phyloP scores from a whole-genome alignment of 768 basidiomycete species.

The Suillus clintonianus region DNA sequence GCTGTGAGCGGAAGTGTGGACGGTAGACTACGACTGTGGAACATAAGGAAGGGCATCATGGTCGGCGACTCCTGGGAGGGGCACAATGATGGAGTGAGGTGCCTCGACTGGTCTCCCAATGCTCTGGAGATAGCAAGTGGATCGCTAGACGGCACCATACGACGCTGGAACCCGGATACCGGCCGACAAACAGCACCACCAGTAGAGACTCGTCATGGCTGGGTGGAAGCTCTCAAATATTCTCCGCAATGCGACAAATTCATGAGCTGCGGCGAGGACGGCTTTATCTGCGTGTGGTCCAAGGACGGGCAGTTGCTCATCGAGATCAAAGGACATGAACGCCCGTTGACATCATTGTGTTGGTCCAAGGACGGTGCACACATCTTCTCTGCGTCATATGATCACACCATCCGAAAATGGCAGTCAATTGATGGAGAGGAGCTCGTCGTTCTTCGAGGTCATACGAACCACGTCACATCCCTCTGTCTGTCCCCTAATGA shows the following conservation, averaged over 20 bases:
- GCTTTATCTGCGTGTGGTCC: background rate
- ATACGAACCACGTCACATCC: background rate
- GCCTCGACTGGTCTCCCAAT: conserved; percentile 13
- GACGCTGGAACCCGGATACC: conserved; percentile 14
- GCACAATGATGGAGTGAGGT: background rate
- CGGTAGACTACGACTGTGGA: background rate
- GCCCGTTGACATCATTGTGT: background rate
- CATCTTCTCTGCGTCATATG: background rate
- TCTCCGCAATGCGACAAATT: background rate
- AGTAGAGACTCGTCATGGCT: background rate
- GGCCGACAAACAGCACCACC: background rate
- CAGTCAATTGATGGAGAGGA: background rate
- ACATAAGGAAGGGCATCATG: background rate
- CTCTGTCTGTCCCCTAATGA: background rate
- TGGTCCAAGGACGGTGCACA: background rate
- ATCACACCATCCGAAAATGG: background rate
- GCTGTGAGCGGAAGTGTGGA: background rate
- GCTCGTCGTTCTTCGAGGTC: background rate
- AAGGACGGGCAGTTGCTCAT: background rate
- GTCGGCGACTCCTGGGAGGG: background rate
- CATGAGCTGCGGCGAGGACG: background rate
- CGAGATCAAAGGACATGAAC: background rate
- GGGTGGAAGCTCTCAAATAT: background rate
- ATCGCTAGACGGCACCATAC: conserved; percentile 11
- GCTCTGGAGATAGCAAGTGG: conserved; percentile 12